Conservation (phyloP, 352 stramenopile genomes). For the Phytophthora megakarya region DNA sequence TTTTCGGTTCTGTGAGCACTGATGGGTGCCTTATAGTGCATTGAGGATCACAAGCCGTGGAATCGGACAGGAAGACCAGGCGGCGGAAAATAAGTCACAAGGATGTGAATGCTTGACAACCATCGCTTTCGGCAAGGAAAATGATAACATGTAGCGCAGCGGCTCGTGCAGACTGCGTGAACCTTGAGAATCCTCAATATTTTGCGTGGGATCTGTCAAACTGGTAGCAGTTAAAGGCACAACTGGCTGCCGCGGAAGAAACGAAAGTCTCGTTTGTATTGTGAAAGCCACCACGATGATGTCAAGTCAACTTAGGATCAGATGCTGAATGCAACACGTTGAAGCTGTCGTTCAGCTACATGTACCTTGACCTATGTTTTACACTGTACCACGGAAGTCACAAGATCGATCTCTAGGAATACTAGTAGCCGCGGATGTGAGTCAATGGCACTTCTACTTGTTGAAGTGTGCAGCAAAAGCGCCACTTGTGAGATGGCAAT, state of each 20-base stretch:
- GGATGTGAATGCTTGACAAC: background rate
- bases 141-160: no score
- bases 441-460: constrained; percentile 8
- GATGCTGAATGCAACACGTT: constrained; percentile 10
- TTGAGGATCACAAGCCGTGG: background rate
- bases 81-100: background rate
- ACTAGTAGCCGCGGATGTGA: background rate
- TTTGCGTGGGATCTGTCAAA: no score
- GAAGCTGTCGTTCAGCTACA: constrained; percentile 23
- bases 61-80: background rate
- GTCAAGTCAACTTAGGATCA: constrained; percentile 1
- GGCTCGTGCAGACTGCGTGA: no score
- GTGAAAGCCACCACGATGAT: no score
- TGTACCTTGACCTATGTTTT: constrained; percentile 18
- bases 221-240: no score
- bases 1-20: no score
- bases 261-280: background rate
- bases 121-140: background rate
- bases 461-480: constrained; percentile 19
- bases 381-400: constrained; percentile 24
- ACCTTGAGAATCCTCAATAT: no score
- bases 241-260: constrained; percentile 4
- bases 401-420: background rate
- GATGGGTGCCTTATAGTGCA: background rate
- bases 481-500: background rate